phyloP scores from a whole-genome alignment of 1,284 basidiomycete genomes.

The Trichosporon sp. region DNA sequence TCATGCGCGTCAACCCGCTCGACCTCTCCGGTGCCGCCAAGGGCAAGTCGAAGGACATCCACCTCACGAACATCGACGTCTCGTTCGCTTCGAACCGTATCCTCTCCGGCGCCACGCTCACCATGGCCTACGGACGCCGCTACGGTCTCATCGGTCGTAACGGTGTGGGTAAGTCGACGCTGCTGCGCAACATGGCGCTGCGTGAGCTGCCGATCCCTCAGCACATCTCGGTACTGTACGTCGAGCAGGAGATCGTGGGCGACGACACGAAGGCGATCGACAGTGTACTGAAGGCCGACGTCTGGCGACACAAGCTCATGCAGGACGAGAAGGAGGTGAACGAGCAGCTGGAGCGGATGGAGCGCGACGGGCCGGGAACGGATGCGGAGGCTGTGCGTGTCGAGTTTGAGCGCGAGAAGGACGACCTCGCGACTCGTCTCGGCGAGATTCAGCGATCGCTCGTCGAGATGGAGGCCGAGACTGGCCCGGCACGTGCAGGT shows the following conservation, averaged over 20 bases:
- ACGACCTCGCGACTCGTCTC: slow-evolving; percentile 82
- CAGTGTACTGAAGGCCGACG: slow-evolving; percentile 93
- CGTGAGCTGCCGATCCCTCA: slow-evolving; percentile 90
- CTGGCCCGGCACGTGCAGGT: slow-evolving; percentile 90
- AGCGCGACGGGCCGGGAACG: slow-evolving; percentile 55
- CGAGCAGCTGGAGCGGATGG: slow-evolving; percentile 69
- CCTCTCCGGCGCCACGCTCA: slow-evolving; percentile 73
- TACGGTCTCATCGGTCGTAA: slow-evolving; percentile 71
- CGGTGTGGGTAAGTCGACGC: slow-evolving; percentile 96
- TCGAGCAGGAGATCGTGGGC: slow-evolving; percentile 96
- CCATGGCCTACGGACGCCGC: slow-evolving; percentile 82
- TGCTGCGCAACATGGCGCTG: slow-evolving; percentile 93
- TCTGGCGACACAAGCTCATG: slow-evolving; percentile 75
- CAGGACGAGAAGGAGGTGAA: slow-evolving; percentile 32
- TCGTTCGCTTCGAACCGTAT: slow-evolving; percentile 93
- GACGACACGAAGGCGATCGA: slow-evolving; percentile 91
- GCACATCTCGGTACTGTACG: slow-evolving; percentile 92
- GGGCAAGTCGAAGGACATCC: slow-evolving; percentile 94
- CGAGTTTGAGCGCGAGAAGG: slow-evolving; percentile 73
- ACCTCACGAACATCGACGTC: slow-evolving; percentile 93
- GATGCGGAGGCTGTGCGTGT: slow-evolving; percentile 69
- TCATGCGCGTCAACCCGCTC: slow-evolving; percentile 98
- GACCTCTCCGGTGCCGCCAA: slow-evolving; percentile 77
- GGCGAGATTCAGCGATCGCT: slow-evolving; percentile 88
- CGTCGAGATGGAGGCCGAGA: slow-evolving; percentile 97